phyloP scores from a whole-genome alignment of 176 grass and related monocot species.

The Alopecurus myosuroides region DNA sequence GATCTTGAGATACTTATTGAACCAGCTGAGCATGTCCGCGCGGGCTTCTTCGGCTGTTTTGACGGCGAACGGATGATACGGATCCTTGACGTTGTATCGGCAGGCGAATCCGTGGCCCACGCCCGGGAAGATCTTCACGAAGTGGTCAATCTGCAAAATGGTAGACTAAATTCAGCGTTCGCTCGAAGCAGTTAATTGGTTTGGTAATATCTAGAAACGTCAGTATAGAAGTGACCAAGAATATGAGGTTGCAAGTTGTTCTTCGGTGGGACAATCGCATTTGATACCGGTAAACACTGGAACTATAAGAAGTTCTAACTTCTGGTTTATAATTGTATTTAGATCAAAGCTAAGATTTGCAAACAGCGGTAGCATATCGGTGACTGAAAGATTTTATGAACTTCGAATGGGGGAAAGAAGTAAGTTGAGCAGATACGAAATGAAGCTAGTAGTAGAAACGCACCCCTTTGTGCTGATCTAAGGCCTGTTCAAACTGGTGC shows the following conservation, averaged over 20 bases:
- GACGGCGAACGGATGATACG: constrained; percentile 25
- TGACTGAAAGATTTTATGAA: neutral
- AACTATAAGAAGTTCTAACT: neutral
- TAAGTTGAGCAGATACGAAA: neutral
- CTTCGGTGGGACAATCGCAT: neutral
- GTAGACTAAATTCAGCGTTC: neutral
- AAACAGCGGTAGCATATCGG: too few relatives aligned
- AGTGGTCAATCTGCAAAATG: constrained; percentile 37
- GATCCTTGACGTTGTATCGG: constrained; percentile 35
- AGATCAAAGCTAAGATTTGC: neutral
- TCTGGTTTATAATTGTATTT: neutral
- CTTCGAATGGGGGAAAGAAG: neutral
- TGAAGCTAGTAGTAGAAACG: neutral
- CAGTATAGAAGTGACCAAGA: neutral
- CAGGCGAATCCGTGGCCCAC: constrained; percentile 42
- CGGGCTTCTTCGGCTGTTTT: constrained; percentile 50
- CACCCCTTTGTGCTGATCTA: constrained; percentile 34
- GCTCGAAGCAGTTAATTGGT: too few relatives aligned
- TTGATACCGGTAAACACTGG: neutral
- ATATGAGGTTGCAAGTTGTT: neutral
- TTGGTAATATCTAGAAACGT: too few relatives aligned
- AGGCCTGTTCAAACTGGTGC: constrained; percentile 37
- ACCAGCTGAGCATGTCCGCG: constrained; percentile 40
- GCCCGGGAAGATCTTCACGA: constrained; percentile 51
- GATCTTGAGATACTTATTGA: constrained; percentile 34